These are phyloP conservation scores for Diaporthe nobilis DNA, from an alignment of 2,329 filamentous ascomycete species.

Conservation along the genomic window DNA sequence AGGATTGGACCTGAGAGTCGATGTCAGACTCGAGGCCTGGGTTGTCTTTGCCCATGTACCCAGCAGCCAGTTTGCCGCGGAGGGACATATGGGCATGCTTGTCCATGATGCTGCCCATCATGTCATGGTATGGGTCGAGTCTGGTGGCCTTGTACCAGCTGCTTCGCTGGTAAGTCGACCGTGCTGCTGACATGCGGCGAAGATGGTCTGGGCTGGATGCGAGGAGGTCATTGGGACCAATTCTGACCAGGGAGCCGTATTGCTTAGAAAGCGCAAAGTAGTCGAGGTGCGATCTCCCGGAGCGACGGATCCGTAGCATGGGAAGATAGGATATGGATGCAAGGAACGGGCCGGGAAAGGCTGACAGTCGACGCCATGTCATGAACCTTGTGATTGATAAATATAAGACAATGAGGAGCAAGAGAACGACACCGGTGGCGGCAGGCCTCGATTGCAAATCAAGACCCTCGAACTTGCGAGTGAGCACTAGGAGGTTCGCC, in stretches of 20 bases:
- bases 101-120: conserved; percentile 45
- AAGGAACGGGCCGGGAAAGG: conserved; percentile 28
- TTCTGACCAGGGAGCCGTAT: conserved; percentile 38
- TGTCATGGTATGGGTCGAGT: conserved; percentile 42
- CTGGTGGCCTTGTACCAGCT: conserved; percentile 37
- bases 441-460: conserved; percentile 2
- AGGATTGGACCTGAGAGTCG: conserved; percentile 36
- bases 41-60: conserved; percentile 43
- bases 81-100: conserved; percentile 41
- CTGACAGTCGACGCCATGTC: conserved; percentile 37
- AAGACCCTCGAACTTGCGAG: conserved; percentile 2
- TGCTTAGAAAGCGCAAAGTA: conserved; percentile 32
- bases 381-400: conserved; percentile 27
- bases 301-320: conserved; percentile 33
- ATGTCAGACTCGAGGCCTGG: conserved; percentile 41
- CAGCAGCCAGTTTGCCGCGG: conserved; percentile 40
- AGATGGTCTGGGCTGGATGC: conserved; percentile 36
- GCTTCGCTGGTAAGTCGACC: conserved; percentile 35
- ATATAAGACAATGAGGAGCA: conserved; percentile 19
- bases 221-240: conserved; percentile 38
- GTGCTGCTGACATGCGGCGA: conserved; percentile 37
- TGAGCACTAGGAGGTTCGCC: conserved; percentile 27
- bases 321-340: conserved; percentile 35
- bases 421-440: background rate
- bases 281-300: conserved; percentile 28